Base-by-base conservation (phyloP, 305 asterid species). In the Euphrasia arctica region DNA sequence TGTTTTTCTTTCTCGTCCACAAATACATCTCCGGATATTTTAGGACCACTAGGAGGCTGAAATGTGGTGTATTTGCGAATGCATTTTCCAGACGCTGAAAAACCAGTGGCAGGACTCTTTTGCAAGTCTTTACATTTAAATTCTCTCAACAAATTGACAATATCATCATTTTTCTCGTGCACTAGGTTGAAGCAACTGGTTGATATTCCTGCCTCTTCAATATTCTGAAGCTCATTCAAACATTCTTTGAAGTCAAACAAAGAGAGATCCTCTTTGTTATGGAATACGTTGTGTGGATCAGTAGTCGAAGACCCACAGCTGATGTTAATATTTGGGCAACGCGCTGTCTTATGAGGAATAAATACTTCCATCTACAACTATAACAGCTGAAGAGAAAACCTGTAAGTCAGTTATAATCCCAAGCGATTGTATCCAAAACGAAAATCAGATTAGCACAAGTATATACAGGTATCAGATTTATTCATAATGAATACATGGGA, bases 361-460 rank as follows among this genome's bases (percentile, higher is more conserved):
- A 66, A 72, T 28, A 72, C 79, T 76, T 81, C 95, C 88, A 85
- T 83, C 82, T 75, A 85, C 74, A 59, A 65, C 72, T 58, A 70
- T 50, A 59, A 65, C 43, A 72, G 18, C 82, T 68, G 72, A 70
- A 57, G 66, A n/a, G n/a, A n/a, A n/a, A n/a, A n/a, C n/a, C n/a
- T n/a, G n/a, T n/a, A 60, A 77, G 25, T 18, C n/a, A 2, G n/a
- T n/a, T n/a, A n/a, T n/a, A n/a, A n/a, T n/a, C n/a, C n/a, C n/a
- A n/a, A n/a, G n/a, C n/a, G n/a, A n/a, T n/a, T n/a, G n/a, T n/a
- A n/a, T n/a, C n/a, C 0, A 14, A 58, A 59, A 57, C 50, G 34
- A 15, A 54, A 60, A 69, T 9, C 12, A 50, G 41, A 50, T 57
- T 18, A 68, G 45, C 56, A 58, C 7, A 15, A 25, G 11, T 28